A percentile compares a stretch with the other conserved stretches of the same genome.
Conservation (phyloP, 202 grass and related monocot species). For the Carex arenaria region DNA sequence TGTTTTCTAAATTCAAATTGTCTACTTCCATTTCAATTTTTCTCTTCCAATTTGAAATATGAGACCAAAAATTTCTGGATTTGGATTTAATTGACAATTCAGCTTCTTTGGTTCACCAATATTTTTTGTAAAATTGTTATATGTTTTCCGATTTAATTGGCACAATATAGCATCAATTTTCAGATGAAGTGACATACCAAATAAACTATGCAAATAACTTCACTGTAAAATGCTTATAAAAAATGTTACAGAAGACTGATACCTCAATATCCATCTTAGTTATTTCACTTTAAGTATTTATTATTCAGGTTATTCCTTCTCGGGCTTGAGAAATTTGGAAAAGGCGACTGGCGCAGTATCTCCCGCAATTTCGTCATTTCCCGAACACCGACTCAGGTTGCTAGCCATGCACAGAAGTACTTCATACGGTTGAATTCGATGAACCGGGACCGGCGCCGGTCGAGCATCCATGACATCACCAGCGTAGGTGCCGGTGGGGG, state of each 20-base stretch:
- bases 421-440: constrained; percentile 94
- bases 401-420: constrained; percentile 96
- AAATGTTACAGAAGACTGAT: background rate
- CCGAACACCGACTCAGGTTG: constrained; percentile 93
- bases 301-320: constrained; percentile 69
- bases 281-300: background rate
- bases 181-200: background rate
- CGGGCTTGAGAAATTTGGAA: constrained; percentile 91
- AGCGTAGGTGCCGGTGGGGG: constrained; percentile 44
- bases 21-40: background rate
- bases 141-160: background rate
- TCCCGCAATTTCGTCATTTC: constrained; percentile 94
- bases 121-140: background rate
- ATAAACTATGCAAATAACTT: background rate
- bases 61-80: background rate
- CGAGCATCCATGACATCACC: constrained; percentile 98
- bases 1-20: background rate
- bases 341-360: constrained; percentile 98
- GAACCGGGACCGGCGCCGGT: constrained; percentile 80
- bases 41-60: background rate
- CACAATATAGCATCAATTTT: background rate
- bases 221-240: background rate
- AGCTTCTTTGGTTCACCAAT: background rate
- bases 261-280: background rate
- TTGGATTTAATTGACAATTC: background rate